phyloP scores from a whole-genome alignment of 257 asterid genomes.

The Leptodermis oblonga region DNA sequence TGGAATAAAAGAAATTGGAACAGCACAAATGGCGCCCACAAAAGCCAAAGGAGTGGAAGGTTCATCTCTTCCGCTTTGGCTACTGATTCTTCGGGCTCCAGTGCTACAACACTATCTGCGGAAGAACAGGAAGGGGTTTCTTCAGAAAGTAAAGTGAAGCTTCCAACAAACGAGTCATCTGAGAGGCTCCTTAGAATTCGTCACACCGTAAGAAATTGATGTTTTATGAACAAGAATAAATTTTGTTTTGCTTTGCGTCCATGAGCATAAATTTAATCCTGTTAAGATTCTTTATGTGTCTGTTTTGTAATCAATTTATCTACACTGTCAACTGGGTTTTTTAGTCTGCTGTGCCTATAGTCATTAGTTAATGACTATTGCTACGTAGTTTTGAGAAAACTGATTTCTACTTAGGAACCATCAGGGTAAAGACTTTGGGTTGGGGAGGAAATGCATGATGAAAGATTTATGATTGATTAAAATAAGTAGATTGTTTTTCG shows the following conservation, averaged over 20 bases:
- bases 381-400: too few relatives aligned
- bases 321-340: not conserved
- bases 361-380: too few relatives aligned
- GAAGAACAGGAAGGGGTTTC: slow-evolving; percentile 20
- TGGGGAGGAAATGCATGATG: not conserved
- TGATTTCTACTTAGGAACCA: too few relatives aligned
- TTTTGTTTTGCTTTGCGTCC: not conserved
- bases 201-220: slow-evolving; percentile 50
- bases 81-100: slow-evolving; percentile 40
- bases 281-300: not conserved
- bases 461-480: not conserved
- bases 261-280: not conserved
- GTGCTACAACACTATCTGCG: slow-evolving; percentile 26
- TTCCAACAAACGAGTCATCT: slow-evolving; percentile 86
- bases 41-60: not conserved
- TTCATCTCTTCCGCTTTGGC: slow-evolving; percentile 40
- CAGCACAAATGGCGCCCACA: not conserved
- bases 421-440: too few relatives aligned
- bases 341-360: too few relatives aligned
- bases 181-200: slow-evolving; percentile 71
- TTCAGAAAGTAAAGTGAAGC: slow-evolving; percentile 35
- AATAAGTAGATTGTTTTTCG: not conserved
- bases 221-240: not conserved
- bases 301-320: not conserved
- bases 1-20: not conserved